Conservation (phyloP, 78 protist species). For the Goniomonas avonlea region DNA sequence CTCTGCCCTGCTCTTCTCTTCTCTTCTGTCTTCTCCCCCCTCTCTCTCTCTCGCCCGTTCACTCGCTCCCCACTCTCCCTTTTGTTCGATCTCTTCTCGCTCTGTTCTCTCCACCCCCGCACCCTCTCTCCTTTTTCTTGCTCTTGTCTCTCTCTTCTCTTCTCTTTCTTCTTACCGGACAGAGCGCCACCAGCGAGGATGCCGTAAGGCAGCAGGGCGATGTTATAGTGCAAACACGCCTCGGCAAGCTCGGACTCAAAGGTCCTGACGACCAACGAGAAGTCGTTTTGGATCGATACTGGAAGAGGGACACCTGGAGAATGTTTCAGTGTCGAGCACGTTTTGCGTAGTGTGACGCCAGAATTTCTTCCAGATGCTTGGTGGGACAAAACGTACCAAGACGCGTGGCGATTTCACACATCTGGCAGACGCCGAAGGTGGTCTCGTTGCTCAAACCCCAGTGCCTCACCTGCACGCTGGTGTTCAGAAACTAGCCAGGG, state of each 20-base stretch:
- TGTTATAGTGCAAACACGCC: constrained; percentile 10
- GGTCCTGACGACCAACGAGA: constrained; percentile 19
- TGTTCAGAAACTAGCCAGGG: too few relatives aligned
- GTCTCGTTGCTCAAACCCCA: constrained; percentile 39
- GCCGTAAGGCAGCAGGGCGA: constrained; percentile 5
- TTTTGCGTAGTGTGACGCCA: background rate
- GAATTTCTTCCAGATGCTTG: too few relatives aligned
- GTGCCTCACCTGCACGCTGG: background rate
- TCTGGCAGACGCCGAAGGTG: constrained; percentile 18
- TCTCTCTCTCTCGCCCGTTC: too few relatives aligned
- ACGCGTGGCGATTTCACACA: too few relatives aligned
- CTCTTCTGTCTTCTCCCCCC: too few relatives aligned
- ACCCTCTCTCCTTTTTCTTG: too few relatives aligned
- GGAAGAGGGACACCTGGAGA: constrained; percentile 9
- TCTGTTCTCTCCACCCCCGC: too few relatives aligned
- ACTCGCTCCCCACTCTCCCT: too few relatives aligned
- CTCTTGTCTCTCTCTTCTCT: too few relatives aligned
- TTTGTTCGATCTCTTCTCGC: too few relatives aligned
- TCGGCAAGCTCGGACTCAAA: constrained; percentile 11
- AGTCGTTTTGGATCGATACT: constrained; percentile 21
- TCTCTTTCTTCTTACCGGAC: constrained; percentile 10
- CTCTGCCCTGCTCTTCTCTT: too few relatives aligned
- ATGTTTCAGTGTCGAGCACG: background rate
- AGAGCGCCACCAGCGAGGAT: constrained; percentile 25
- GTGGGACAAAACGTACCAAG: too few relatives aligned